These are phyloP conservation scores for Cydonia oblonga DNA, from an alignment of 331 rosid genomes.

Conservation along the genomic window DNA sequence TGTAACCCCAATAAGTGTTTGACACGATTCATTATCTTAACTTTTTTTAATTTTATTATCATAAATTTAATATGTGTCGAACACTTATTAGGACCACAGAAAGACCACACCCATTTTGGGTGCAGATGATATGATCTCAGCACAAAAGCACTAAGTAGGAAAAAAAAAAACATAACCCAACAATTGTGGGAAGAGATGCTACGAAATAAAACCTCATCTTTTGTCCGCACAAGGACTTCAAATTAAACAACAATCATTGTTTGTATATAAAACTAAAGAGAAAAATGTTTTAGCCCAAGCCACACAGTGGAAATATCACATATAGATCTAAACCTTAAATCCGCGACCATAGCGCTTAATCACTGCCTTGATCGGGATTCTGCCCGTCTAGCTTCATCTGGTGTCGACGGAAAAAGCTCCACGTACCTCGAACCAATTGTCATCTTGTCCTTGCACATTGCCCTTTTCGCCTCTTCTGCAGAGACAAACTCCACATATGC, in stretches of 20 bases:
- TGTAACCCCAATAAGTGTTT: too few species aligned
- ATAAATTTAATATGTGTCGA: too few species aligned
- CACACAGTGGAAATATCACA: not conserved
- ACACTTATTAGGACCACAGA: too few species aligned
- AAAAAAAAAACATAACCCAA: too few species aligned
- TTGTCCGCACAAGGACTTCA: not conserved
- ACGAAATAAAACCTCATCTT: not conserved
- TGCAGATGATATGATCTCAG: too few species aligned
- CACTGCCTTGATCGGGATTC: conserved; percentile 95
- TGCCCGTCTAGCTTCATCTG: conserved; percentile 90
- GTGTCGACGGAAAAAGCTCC: conserved; percentile 96
- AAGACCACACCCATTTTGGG: too few species aligned
- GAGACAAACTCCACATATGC: conserved; percentile 91
- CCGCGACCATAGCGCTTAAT: not conserved
- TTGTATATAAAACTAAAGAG: not conserved
- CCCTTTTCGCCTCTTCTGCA: conserved; percentile 76
- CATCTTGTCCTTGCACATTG: conserved; percentile 96
- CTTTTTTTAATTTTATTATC: too few species aligned
- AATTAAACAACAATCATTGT: not conserved
- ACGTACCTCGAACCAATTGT: conserved; percentile 96
- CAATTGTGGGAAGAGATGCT: not conserved
- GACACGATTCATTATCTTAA: too few species aligned
- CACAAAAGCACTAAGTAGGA: too few species aligned
- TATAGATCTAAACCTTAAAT: not conserved
- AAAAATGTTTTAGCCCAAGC: not conserved